Evolutionary conservation across 345 rosid genomes (phyloP), one percentile per base, ranked within the genome.

Genomic region (Laguncularia racemosa): DNA sequence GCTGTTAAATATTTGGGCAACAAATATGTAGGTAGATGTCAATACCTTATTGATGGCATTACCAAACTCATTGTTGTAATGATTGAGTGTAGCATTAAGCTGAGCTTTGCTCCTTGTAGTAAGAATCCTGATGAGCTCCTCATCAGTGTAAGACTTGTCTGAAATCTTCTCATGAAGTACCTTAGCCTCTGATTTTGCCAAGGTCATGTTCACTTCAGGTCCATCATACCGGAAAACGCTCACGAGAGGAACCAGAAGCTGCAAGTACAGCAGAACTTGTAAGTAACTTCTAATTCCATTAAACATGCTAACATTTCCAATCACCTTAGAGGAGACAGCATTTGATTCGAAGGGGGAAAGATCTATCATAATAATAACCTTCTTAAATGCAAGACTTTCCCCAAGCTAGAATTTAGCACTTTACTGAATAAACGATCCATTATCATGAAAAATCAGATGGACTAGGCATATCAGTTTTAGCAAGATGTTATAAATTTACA

Each of bases 31-130:
- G 20, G 47, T 16, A 52, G 18, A 54, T 21, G 55, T 40, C 5
- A 50, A 20, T 64, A 91, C 96, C 96, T 86, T 91, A 82, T 72
- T 82, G 55, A 88, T 76, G 57, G 95, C 74, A 64, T 71, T 76
- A 14, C 96, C 96, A 58, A 64, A 84, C 12, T 72, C 63, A 67
- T 83, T 68, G 62, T 88, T 88, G 76, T 80, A 91, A 73, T 81
- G 86, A 71, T 88, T 91, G 48, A 88, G 77, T 0, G 95, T 81
- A 18, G 95, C 97, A 17, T 63, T 73, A 13, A 88, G 73, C 69
- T 91, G 95, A 47, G 91, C 79, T 71, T 84, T 91, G 57, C 96
- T 88, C 57, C 98, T 85, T 70, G 96, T 85, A 14, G 86, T 63
- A 65, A 91, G 60, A 67, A 91, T 88, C 73, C 98, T 73, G 66